phyloP scores from a whole-genome alignment of 345 rosid species.

The Raphanus sativus region DNA sequence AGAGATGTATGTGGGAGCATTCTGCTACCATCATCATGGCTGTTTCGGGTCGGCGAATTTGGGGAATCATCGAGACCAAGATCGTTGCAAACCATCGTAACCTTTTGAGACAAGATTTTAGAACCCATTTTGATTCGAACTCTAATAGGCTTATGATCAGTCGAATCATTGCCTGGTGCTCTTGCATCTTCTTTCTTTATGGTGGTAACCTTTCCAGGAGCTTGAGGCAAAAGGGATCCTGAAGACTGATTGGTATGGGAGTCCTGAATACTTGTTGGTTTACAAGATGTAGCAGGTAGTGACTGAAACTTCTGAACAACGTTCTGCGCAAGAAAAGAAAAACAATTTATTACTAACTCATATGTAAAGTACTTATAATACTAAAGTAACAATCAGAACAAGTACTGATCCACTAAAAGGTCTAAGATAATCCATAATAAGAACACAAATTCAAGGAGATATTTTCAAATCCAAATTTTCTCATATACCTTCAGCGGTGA shows the following conservation, averaged over 20 bases:
- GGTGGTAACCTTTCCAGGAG: slow-evolving; percentile 33
- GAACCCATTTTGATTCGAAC: slow-evolving; percentile 62
- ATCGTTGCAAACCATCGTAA: slow-evolving; percentile 45
- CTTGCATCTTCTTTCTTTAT: slow-evolving; percentile 38
- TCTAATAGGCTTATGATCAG: slow-evolving; percentile 49
- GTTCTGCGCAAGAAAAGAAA: slow-evolving; percentile 42
- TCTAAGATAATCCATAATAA: background rate
- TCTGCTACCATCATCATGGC: slow-evolving; percentile 48
- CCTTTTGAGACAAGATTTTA: slow-evolving; percentile 45
- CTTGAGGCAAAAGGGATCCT: slow-evolving; percentile 32
- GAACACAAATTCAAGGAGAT: slow-evolving; percentile 3
- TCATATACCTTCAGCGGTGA: slow-evolving; percentile 50
- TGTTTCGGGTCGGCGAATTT: slow-evolving; percentile 48
- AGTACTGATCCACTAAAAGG: background rate
- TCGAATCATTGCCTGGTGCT: slow-evolving; percentile 31
- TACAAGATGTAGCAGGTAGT: slow-evolving; percentile 31
- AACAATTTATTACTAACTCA: background rate
- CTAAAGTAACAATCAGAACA: slow-evolving; percentile 1
- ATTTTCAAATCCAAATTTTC: background rate
- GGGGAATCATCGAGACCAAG: slow-evolving; percentile 65
- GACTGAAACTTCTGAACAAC: slow-evolving; percentile 45
- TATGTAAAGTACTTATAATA: background rate
- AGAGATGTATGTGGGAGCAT: slow-evolving; percentile 26
- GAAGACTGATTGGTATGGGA: slow-evolving; percentile 39
- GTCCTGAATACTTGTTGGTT: slow-evolving; percentile 25